Base-by-base conservation (phyloP, 176 grass and related monocot genomes). In the Eleusine indica region DNA sequence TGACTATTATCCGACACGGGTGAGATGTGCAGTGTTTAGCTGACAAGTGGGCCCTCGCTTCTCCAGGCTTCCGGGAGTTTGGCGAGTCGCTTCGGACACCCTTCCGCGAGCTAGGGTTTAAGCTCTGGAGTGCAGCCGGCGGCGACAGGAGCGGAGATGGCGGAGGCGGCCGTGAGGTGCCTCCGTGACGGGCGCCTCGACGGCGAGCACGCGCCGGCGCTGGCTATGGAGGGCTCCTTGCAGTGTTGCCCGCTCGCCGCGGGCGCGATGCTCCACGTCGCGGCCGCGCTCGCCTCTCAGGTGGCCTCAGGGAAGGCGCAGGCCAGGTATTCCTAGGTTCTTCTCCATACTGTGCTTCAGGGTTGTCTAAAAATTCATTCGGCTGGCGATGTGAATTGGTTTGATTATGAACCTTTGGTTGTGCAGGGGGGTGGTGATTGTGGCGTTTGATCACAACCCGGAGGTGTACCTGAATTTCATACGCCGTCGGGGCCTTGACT, bases 391-490 rank as follows among this genome's bases (percentile, higher is more conserved):
- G 15, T 46, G 18, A 14, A 47, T 73, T 78, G 38, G 56, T 29
- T 76, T 72, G 10, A 47, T 35, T 89, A 66, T 68, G 68, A 66
- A 79, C 17, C 73, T 76, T n/a, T 72, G 47, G 11, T 61, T 63
- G 60, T n/a, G 47, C 81, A 97, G 92, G 74, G 93, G 91, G 4
- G 53, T 95, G 57, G 93, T 98, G 18, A 70, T 98, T 28, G 81
- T 95, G 9, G 96, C 83, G 1, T 90, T 95, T 15, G 57, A 91
- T 82, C 91, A 80, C 30, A 94, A 87, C 85, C 91, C 93, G 4
- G 62, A 79, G 10, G 92, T 81, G 83, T 98, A 95, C 68, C 57
- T 92, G 14, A 56, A 93, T 64, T 76, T 92, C 46, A 83, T 95
- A 65, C 77, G 49, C 1, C 41, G 72, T 1, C 71, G 72, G 40